A percentile compares a stretch with the other conserved stretches of the same genome.
phyloP scores from a whole-genome alignment of 75 land plant genomes.

The Picea sitchensis region DNA sequence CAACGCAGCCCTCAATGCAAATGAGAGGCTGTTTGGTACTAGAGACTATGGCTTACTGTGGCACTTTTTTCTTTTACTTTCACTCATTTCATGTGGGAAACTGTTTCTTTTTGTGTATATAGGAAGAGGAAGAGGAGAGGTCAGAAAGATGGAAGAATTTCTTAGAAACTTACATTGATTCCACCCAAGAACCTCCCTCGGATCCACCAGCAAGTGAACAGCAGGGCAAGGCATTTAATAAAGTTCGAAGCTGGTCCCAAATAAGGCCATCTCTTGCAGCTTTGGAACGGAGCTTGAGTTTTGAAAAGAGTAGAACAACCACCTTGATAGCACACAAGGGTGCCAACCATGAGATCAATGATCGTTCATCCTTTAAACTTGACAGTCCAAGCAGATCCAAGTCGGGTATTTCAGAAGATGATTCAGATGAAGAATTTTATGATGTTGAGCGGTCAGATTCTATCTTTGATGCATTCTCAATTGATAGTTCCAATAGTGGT shows the following conservation, averaged over 20 bases:
- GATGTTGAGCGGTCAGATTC: constrained; percentile 64
- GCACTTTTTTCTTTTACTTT: too few relatives aligned
- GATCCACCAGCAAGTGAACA: too few relatives aligned
- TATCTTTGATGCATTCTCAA: constrained; percentile 27
- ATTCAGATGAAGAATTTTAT: constrained; percentile 86
- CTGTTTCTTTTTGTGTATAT: not conserved
- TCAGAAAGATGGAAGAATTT: too few relatives aligned
- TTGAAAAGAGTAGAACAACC: constrained; percentile 40
- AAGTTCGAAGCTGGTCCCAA: constrained; percentile 59
- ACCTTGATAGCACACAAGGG: not conserved
- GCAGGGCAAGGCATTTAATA: constrained; percentile 19
- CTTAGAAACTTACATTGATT: too few relatives aligned
- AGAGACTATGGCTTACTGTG: too few relatives aligned
- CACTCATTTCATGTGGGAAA: too few relatives aligned
- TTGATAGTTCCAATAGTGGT: constrained; percentile 17
- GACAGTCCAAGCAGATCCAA: not conserved
- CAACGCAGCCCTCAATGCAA: too few relatives aligned
- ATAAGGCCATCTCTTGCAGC: constrained; percentile 57
- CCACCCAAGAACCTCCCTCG: too few relatives aligned
- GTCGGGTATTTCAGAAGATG: constrained; percentile 48
- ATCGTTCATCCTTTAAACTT: constrained; percentile 12
- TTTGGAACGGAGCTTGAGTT: constrained; percentile 64
- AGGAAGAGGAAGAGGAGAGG: too few relatives aligned
- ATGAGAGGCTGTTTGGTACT: too few relatives aligned
- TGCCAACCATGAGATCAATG: not conserved